Percentiles rank a stretch among this genome's conserved stretches.
Evolutionary conservation across 768 basidiomycete genomes (phyloP).

Genomic region (Lactarius pseudohatsudake): DNA sequence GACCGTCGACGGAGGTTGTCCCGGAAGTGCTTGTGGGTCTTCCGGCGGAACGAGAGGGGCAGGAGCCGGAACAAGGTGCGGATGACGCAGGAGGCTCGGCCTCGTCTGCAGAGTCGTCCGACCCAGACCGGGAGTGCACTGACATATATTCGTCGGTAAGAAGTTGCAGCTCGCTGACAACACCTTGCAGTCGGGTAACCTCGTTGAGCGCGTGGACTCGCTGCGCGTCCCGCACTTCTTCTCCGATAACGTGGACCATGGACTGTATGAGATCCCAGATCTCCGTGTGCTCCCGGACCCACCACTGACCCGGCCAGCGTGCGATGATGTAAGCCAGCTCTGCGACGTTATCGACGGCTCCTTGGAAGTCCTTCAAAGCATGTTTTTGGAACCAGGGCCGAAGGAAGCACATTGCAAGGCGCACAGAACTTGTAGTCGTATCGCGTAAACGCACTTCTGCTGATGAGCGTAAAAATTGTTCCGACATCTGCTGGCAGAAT

Average conservation of each 20-base stretch:
- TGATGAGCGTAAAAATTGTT: slow-evolving; percentile 55
- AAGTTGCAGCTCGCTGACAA: slow-evolving; percentile 51
- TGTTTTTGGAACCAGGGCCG: slow-evolving; percentile 66
- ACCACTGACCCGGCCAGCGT: slow-evolving; percentile 66
- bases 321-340: slow-evolving; percentile 40
- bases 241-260: slow-evolving; percentile 59
- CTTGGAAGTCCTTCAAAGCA: slow-evolving; percentile 43
- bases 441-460: slow-evolving; percentile 60
- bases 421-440: slow-evolving; percentile 65
- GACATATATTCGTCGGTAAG: slow-evolving; percentile 42
- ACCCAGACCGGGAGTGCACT: slow-evolving; percentile 30
- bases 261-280: slow-evolving; percentile 57
- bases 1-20: slow-evolving; percentile 28
- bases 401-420: slow-evolving; percentile 64
- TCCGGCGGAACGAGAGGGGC: slow-evolving; percentile 30
- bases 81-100: slow-evolving; percentile 9
- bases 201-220: slow-evolving; percentile 45
- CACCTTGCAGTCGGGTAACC: slow-evolving; percentile 47
- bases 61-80: slow-evolving; percentile 18
- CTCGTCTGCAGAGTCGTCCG: slow-evolving; percentile 27
- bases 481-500: slow-evolving; percentile 71
- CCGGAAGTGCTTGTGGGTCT: slow-evolving; percentile 17
- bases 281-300: slow-evolving; percentile 64
- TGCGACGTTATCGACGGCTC: slow-evolving; percentile 40
- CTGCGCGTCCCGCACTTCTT: slow-evolving; percentile 59